These are phyloP conservation scores for Epichloe typhina DNA, from an alignment of 2,329 filamentous ascomycete species.

Conservation along the genomic window DNA sequence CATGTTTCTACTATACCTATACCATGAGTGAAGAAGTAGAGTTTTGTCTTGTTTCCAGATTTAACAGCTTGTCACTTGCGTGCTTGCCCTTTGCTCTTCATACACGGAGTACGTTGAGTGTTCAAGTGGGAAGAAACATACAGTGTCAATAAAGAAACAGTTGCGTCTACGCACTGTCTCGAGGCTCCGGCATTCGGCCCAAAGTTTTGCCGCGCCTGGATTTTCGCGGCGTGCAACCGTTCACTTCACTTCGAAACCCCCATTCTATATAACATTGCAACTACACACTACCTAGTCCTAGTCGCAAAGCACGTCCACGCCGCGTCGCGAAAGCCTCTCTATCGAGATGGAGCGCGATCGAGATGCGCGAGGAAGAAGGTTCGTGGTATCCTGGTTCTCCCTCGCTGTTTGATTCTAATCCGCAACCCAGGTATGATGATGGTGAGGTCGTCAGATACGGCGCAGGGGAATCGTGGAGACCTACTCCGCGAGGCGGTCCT, in stretches of 20 bases:
- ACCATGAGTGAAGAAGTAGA: not conserved
- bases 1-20: not conserved
- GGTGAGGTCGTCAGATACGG: conserved; percentile 49
- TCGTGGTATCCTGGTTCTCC: not conserved
- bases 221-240: not conserved
- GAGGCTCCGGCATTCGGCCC: not conserved
- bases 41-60: too few relatives aligned
- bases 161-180: not conserved
- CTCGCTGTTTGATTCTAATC: conserved; percentile 2
- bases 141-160: not conserved
- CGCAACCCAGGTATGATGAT: conserved; percentile 39
- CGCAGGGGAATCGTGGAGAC: conserved; percentile 47
- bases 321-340: not conserved
- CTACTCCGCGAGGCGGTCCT: conserved; percentile 31
- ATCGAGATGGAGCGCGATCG: conserved; percentile 24
- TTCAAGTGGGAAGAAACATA: not conserved
- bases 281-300: not conserved
- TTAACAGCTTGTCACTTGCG: not conserved
- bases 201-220: not conserved
- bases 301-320: not conserved
- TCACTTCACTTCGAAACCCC: not conserved
- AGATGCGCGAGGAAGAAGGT: conserved; percentile 23
- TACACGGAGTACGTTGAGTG: too few relatives aligned
- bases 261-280: not conserved
- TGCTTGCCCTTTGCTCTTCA: too few relatives aligned